Base-by-base conservation (phyloP, 1,284 basidiomycete genomes). In the Coriolopsis trogii region DNA sequence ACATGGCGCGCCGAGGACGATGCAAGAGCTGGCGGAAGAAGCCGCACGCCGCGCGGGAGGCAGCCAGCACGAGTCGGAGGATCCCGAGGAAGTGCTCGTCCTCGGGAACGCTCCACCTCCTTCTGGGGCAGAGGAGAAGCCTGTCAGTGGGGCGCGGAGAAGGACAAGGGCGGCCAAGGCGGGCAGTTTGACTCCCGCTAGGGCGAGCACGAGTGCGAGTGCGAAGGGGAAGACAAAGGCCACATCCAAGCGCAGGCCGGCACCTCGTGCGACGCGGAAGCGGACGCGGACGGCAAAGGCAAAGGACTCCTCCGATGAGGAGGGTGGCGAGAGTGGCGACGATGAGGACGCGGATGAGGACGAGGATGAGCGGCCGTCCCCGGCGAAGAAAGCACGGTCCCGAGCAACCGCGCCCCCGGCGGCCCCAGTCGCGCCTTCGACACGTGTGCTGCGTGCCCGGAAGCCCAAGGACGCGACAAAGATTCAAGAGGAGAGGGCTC, bases 11-110 rank as follows among this genome's bases (percentile, higher is more conserved):
- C 84, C 82, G 15, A 84, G 79, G 67, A 80, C 82, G 15, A 85
- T 91, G 84, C 75, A 75, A 23, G 79, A 88, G 60, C 73, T 90
- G 31, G 87, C 85, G 12, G 81, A 84, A 56, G 77, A 60, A 38
- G 62, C 67, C 20, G 69, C 67, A 13, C 60, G 45, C 28, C 61
- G 41, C 33, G 55, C 41, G 46, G 51, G 51, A 30, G 41, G 37
- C 41, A 47, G 41, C 42, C 41, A 44, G 16, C 28, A 44, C 43
- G 39, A 23, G 38, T 46, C 24, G 43, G 34, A 42, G 23, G 18
- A 55, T 31, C 49, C 37, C 36, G 60, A 46, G 26, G 49, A 49
- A 21, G 49, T 46, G 25, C 46, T 49, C 44, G 4, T 37, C n/a
- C 33, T 45, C 18, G 39, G 25, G 25, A 30, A 51, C 16, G 26